Evolutionary conservation across 2,329 filamentous ascomycete genomes (phyloP).

Genomic region (Fusarium equiseti): DNA sequence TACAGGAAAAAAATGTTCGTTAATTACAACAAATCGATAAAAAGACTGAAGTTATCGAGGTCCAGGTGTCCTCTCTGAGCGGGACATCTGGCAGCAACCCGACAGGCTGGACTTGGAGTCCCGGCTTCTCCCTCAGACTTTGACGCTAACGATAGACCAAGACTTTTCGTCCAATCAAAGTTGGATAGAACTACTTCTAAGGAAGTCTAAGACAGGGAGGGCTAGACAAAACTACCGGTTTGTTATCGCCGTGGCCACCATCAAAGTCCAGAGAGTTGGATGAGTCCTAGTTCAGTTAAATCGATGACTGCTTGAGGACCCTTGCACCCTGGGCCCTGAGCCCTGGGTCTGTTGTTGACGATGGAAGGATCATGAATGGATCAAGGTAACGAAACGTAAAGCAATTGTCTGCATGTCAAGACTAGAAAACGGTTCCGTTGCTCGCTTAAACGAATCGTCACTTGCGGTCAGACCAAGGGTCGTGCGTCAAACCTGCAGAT

Average conservation of each 20-base stretch:
- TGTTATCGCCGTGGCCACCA: slow-evolving; percentile 50
- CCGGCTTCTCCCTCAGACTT: slow-evolving; percentile 51
- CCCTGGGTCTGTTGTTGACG: background rate
- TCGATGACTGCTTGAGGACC: slow-evolving; percentile 34
- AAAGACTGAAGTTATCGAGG: slow-evolving; percentile 6
- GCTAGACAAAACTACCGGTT: slow-evolving; percentile 46
- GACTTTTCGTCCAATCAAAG: slow-evolving; percentile 27
- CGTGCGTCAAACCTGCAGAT: slow-evolving; percentile 23
- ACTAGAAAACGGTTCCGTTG: slow-evolving; percentile 34
- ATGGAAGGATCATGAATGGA: slow-evolving; percentile 13
- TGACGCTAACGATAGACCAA: slow-evolving; percentile 35
- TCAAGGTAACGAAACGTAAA: slow-evolving; percentile 5
- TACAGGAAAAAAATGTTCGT: slow-evolving; percentile 2
- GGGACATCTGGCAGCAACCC: slow-evolving; percentile 47
- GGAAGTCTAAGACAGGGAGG: slow-evolving; percentile 38
- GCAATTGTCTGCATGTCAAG: slow-evolving; percentile 5
- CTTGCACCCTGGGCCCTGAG: slow-evolving; percentile 16
- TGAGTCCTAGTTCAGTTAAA: slow-evolving; percentile 28
- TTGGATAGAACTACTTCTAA: slow-evolving; percentile 19
- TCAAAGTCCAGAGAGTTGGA: slow-evolving; percentile 33
- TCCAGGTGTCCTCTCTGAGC: slow-evolving; percentile 20
- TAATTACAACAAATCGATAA: slow-evolving; percentile 14
- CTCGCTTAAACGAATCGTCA: slow-evolving; percentile 36
- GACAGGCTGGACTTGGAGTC: slow-evolving; percentile 49
- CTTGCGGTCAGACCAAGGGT: slow-evolving; percentile 32